A percentile compares a stretch with the other conserved stretches of the same genome.
These are phyloP conservation scores for Calonectria multiphialidica DNA, from an alignment of 2,329 filamentous ascomycete genomes.

Conservation along the genomic window DNA sequence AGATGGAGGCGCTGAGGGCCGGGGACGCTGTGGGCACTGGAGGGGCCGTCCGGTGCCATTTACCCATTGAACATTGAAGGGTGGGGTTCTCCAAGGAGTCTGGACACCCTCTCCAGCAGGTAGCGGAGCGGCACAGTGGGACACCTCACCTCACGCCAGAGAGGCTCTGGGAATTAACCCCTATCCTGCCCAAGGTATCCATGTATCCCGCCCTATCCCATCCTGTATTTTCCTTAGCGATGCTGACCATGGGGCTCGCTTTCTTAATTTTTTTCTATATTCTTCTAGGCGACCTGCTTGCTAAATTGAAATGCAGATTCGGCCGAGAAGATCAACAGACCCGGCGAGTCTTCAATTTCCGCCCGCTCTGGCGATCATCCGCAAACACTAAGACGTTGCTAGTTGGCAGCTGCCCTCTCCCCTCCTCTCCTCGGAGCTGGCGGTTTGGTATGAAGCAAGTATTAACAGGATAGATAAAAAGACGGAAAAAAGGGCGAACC, in stretches of 20 bases:
- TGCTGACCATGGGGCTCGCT: neutral
- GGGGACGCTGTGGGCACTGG: conserved; percentile 12
- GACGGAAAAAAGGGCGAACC: neutral
- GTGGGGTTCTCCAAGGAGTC: conserved; percentile 1
- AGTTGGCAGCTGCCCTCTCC: neutral
- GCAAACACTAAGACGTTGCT: neutral
- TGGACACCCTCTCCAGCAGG: neutral
- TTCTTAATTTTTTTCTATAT: neutral
- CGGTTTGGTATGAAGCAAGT: neutral
- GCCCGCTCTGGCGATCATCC: neutral
- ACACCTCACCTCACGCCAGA: conserved; percentile 1
- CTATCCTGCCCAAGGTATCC: neutral
- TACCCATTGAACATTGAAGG: neutral
- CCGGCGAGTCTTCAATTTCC: neutral
- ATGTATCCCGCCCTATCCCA: neutral
- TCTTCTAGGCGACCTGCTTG: neutral
- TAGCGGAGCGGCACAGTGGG: neutral
- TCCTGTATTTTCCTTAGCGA: neutral
- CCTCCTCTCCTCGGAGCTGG: neutral
- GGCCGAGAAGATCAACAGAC: conserved; percentile 1
- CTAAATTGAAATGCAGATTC: neutral
- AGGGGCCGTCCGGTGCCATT: neutral
- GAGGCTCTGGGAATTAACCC: neutral
- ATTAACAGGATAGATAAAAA: neutral
- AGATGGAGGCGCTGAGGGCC: conserved; percentile 4